A percentile compares a stretch with the other conserved stretches of the same genome.
These are phyloP conservation scores for Microbotryum saponariae DNA, from an alignment of 1,284 basidiomycete species.

Conservation along the genomic window DNA sequence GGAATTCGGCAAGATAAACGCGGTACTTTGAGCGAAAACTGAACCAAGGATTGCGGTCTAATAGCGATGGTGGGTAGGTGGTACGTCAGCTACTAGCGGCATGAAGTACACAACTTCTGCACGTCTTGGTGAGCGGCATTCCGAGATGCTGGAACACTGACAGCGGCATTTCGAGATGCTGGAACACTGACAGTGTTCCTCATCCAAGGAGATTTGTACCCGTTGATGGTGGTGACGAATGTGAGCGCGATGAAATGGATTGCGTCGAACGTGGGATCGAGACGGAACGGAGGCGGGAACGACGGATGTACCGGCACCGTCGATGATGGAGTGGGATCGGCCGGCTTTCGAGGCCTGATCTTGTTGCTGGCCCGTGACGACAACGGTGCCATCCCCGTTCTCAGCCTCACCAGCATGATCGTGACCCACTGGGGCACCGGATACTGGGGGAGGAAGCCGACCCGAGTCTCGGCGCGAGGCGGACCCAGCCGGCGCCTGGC, in stretches of 20 bases:
- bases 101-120: too few species aligned
- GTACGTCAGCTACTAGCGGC: neutral
- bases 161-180: neutral
- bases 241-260: neutral
- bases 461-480: too few species aligned
- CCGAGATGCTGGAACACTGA: neutral
- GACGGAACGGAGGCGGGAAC: neutral
- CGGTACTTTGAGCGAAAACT: neutral
- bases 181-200: neutral
- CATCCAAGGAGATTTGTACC: neutral
- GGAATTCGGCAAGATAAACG: slow-evolving; percentile 13
- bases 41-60: slow-evolving; percentile 5
- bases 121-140: neutral
- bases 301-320: neutral
- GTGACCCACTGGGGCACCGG: neutral
- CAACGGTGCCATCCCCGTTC: neutral
- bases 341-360: neutral
- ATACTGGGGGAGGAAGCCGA: too few species aligned
- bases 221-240: neutral
- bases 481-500: neutral
- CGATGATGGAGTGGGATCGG: neutral
- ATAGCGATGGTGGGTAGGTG: neutral
- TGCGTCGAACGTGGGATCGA: neutral
- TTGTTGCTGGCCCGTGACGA: too few species aligned
- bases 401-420: neutral